Evolutionary conservation across 257 asterid species (phyloP), one percentile per base, ranked within the genome.

Genomic region (Salvia hispanica): DNA sequence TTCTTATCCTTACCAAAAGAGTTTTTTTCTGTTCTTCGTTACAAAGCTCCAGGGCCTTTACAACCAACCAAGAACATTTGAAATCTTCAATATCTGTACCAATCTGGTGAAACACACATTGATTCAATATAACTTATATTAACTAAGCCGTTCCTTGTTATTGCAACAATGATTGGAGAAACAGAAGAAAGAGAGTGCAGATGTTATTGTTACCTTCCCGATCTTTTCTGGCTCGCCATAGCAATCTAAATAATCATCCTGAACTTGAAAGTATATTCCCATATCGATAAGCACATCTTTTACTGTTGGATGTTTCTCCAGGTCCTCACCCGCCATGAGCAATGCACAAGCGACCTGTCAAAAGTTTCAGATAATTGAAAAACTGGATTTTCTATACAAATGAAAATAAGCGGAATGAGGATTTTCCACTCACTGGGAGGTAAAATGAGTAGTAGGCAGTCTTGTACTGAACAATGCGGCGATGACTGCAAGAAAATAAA

Each of bases 181-280:
- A 40, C 12, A 0, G 36, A 37, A 72, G 36, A 46, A 8, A 43
- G 34, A 66, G 13, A 3, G 59, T 51, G 39, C 45, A 59, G 52
- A 39, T 66, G 31, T 25, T 25, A 25, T 25, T 3, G 69, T 78
- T 64, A 88, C 96, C 95, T 91, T 91, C 61, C 97, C 97, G 56
- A 91, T 88, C 82, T 70, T 85, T 60, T 81, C 89, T 14, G 97
- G 95, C 55, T 83, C 90, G 3, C 95, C 97, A 37, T 75, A 86
- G 84, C 88, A 86, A 79, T 90, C 97, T 72, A 90, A 72, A 73
- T 75, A 88, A 79, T 90, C 96, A 66, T 90, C 97, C 97, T 92
- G 98, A 44, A 92, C 96, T 89, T 92, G 98, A 72, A 92, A 92
- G 87, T 92, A 90, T 69, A 89, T 83, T 59, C 96, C 98, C 98